A percentile compares a stretch with the other conserved stretches of the same genome.
phyloP scores from a whole-genome alignment of 2,329 filamentous ascomycete species.

The Phyllosticta capitalensis region DNA sequence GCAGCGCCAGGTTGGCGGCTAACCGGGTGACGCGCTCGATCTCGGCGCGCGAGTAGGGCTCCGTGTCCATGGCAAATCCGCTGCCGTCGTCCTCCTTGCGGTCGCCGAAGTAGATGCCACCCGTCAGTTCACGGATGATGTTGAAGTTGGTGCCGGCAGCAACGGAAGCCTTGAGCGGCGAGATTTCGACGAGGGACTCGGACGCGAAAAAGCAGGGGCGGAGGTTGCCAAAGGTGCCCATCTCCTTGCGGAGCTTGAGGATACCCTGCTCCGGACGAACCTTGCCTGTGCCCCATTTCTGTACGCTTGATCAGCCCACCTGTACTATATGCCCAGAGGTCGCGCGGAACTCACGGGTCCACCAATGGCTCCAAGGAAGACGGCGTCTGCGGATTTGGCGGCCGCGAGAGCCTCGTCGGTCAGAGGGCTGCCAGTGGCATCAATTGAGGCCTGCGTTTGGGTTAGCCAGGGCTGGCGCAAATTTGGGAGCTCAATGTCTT shows the following conservation, averaged over 20 bases:
- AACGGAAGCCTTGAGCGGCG: conserved; percentile 76
- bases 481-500: conserved; percentile 34
- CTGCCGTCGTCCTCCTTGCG: conserved; percentile 70
- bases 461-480: background rate
- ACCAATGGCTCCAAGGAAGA: conserved; percentile 87
- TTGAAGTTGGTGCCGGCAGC: conserved; percentile 85
- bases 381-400: conserved; percentile 76
- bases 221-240: conserved; percentile 89
- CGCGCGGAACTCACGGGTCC: conserved; percentile 53
- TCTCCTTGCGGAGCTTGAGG: conserved; percentile 82
- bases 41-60: conserved; percentile 76
- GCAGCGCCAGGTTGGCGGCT: conserved; percentile 70
- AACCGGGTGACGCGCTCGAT: conserved; percentile 81
- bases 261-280: conserved; percentile 91
- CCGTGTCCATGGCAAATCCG: conserved; percentile 69
- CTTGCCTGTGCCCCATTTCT: conserved; percentile 84
- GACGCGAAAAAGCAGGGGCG: conserved; percentile 94
- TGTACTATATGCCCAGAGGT: conserved; percentile 13
- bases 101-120: conserved; percentile 92
- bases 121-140: conserved; percentile 84
- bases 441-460: conserved; percentile 68
- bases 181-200: conserved; percentile 70
- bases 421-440: conserved; percentile 66
- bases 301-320: background rate
- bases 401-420: conserved; percentile 75